phyloP scores from a whole-genome alignment of 1,284 basidiomycete species.

The Exobasidium cylindrosporum region DNA sequence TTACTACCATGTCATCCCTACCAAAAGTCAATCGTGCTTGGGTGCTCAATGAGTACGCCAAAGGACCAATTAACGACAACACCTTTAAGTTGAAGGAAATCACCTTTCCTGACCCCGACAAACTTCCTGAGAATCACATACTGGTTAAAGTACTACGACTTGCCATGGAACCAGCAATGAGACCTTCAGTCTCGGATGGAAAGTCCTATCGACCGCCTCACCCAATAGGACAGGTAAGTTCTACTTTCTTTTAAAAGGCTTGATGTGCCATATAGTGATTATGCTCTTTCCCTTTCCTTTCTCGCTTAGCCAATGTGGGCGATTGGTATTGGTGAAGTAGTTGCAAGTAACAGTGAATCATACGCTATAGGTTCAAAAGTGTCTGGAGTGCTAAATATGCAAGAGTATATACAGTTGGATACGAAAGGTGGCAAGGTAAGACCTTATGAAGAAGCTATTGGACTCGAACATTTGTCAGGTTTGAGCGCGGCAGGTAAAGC shows the following conservation, averaged over 20 bases:
- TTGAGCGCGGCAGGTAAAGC: slow-evolving; percentile 12
- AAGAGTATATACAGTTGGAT: not conserved
- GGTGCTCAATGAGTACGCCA: slow-evolving; percentile 10
- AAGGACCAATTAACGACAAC: not conserved
- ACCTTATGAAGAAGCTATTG: not conserved
- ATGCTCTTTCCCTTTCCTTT: not conserved
- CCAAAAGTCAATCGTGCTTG: slow-evolving; percentile 3
- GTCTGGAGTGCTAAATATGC: not conserved
- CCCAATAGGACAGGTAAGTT: slow-evolving; percentile 2
- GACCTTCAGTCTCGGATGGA: not conserved
- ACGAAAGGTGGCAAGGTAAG: not conserved
- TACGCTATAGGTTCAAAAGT: slow-evolving; percentile 7
- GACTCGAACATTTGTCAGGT: slow-evolving; percentile 11
- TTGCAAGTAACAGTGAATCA: not conserved
- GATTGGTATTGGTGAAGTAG: slow-evolving; percentile 14
- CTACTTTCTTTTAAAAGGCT: too few relatives aligned
- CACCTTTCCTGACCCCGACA: not conserved
- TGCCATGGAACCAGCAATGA: slow-evolving; percentile 13
- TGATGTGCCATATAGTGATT: not conserved
- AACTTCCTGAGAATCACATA: not conserved
- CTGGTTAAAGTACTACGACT: not conserved
- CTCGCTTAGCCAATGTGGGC: slow-evolving; percentile 16
- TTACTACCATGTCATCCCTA: slow-evolving; percentile 2
- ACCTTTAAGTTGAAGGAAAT: slow-evolving; percentile 4
- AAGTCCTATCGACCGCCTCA: slow-evolving; percentile 9